Percentiles rank a stretch among this genome's conserved stretches.
phyloP scores from a whole-genome alignment of 169 alveolate species.

The Miamiensis avidus region DNA sequence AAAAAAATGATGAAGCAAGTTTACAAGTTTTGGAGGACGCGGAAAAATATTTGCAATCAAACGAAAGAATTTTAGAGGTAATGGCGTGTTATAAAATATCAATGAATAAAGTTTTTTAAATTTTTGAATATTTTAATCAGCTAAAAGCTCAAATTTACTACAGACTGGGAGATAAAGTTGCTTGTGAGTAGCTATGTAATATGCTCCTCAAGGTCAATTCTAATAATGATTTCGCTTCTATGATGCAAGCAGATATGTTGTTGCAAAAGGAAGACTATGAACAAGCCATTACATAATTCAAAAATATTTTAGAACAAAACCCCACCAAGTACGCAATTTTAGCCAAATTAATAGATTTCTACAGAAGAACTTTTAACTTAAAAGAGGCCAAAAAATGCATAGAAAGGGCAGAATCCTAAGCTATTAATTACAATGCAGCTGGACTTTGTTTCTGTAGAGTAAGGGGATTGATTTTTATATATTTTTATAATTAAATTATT shows the following conservation, averaged over 20 bases:
- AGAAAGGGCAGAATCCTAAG: slow-evolving; percentile 73
- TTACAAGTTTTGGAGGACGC: slow-evolving; percentile 28
- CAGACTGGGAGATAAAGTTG: slow-evolving; percentile 31
- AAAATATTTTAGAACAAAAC: slow-evolving; percentile 75
- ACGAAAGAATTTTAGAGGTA: slow-evolving; percentile 29
- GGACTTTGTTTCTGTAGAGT: slow-evolving; percentile 62
- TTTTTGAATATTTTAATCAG: not conserved
- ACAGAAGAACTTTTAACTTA: slow-evolving; percentile 81
- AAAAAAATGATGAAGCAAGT: slow-evolving; percentile 34
- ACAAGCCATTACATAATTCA: slow-evolving; percentile 78
- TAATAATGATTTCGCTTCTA: slow-evolving; percentile 86
- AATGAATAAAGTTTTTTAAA: too few species aligned
- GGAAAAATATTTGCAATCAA: slow-evolving; percentile 17
- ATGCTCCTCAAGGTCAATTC: slow-evolving; percentile 78
- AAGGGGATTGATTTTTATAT: too few species aligned
- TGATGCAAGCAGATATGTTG: slow-evolving; percentile 81
- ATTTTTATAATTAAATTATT: too few species aligned
- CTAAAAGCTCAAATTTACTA: slow-evolving; percentile 31
- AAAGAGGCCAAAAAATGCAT: slow-evolving; percentile 73
- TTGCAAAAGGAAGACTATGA: slow-evolving; percentile 73
- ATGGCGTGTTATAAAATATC: too few species aligned
- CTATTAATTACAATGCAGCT: slow-evolving; percentile 67
- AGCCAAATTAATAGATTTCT: slow-evolving; percentile 73
- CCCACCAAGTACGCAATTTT: slow-evolving; percentile 86
- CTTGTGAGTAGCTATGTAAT: slow-evolving; percentile 62